Percentiles rank a stretch among this genome's conserved stretches.
Conservation (phyloP, 768 basidiomycete species). For the Podaxis sp. region DNA sequence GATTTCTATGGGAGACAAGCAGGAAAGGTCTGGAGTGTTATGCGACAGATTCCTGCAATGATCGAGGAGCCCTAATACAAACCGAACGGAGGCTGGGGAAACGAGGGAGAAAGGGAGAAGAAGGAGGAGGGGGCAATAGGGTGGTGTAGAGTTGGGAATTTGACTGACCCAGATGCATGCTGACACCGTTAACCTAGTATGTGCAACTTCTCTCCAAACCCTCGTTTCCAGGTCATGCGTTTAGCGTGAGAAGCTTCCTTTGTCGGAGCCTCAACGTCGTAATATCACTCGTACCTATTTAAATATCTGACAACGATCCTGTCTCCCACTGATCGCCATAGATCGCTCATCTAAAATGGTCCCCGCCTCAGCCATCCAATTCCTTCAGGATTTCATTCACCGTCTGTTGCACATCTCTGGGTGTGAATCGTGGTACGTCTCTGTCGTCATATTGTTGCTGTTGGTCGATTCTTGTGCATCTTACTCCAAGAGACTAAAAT, state of each 20-base stretch:
- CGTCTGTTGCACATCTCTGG: slow-evolving; percentile 41
- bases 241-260: background rate
- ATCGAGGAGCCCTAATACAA: background rate
- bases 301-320: too few relatives aligned
- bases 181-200: too few relatives aligned
- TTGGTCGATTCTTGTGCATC: slow-evolving; percentile 48
- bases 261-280: background rate
- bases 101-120: background rate
- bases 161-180: background rate
- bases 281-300: too few relatives aligned
- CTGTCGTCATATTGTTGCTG: slow-evolving; percentile 16
- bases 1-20: background rate
- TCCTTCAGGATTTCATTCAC: slow-evolving; percentile 32
- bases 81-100: background rate
- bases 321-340: too few relatives aligned
- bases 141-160: background rate
- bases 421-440: slow-evolving; percentile 40
- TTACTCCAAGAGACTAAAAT: slow-evolving; percentile 56
- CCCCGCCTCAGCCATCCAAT: slow-evolving; percentile 8
- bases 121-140: background rate
- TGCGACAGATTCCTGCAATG: background rate
- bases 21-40: too few relatives aligned
- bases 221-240: background rate
- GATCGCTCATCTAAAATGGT: too few relatives aligned
- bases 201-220: background rate